Conservation (phyloP, 2,329 filamentous ascomycete genomes). For the Alternaria arborescens region DNA sequence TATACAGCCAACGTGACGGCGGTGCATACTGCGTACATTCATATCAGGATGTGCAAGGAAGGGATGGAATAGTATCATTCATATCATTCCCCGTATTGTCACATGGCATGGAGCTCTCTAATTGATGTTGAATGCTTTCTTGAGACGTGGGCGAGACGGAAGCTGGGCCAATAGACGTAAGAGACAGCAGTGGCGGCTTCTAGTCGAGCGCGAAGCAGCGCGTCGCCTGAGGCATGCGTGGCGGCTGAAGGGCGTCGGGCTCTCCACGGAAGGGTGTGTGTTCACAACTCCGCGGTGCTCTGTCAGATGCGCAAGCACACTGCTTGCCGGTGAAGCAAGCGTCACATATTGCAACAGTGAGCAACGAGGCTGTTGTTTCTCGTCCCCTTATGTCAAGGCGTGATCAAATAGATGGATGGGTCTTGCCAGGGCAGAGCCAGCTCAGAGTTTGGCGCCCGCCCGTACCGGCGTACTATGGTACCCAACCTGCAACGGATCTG, state of each 20-base stretch:
- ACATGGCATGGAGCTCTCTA: slow-evolving; percentile 33
- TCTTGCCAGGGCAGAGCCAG: not conserved
- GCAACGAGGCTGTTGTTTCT: not conserved
- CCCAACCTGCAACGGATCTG: not conserved
- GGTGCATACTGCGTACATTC: slow-evolving; percentile 12
- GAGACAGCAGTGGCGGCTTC: slow-evolving; percentile 14
- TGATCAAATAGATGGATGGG: not conserved
- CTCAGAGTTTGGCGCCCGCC: slow-evolving; percentile 7
- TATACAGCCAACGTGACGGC: not conserved
- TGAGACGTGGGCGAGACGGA: slow-evolving; percentile 47
- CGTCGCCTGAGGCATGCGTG: slow-evolving; percentile 6
- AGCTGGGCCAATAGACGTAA: slow-evolving; percentile 35
- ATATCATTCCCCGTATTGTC: slow-evolving; percentile 4
- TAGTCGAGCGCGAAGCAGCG: slow-evolving; percentile 26
- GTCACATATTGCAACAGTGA: not conserved
- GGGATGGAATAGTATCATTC: not conserved
- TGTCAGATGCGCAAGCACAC: not conserved
- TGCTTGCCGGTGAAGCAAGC: not conserved
- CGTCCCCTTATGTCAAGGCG: not conserved
- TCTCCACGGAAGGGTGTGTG: slow-evolving; percentile 8
- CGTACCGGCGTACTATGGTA: not conserved
- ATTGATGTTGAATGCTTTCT: slow-evolving; percentile 30
- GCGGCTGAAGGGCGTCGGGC: slow-evolving; percentile 21
- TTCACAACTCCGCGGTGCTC: not conserved
- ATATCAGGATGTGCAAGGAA: not conserved